Percentiles rank a stretch among this genome's conserved stretches.
Conservation (phyloP, 129 eudicot species). For the Logfia minima region DNA sequence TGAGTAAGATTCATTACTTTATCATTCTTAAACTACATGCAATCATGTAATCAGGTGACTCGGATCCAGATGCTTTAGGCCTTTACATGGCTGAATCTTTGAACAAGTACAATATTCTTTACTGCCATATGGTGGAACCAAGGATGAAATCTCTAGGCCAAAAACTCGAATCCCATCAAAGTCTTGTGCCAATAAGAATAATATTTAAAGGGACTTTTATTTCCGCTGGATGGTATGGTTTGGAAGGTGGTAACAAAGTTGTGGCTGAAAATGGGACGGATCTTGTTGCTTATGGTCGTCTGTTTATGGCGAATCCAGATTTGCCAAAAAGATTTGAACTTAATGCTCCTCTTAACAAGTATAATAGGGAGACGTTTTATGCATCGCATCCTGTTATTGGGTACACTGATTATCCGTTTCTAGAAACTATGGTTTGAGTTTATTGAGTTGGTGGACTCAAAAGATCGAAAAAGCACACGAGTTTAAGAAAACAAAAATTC, state of each 20-base stretch:
- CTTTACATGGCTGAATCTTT: conserved; percentile 37
- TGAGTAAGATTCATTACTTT: no score
- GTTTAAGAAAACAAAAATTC: no score
- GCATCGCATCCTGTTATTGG: conserved; percentile 9
- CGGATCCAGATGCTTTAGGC: conserved; percentile 39
- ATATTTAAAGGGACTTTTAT: background rate
- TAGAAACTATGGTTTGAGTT: background rate
- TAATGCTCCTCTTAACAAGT: conserved; percentile 22
- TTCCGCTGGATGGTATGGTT: background rate
- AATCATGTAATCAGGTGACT: conserved; percentile 40
- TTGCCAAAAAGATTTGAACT: conserved; percentile 24
- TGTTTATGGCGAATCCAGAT: conserved; percentile 31
- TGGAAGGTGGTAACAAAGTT: background rate
- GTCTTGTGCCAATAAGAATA: conserved; percentile 30
- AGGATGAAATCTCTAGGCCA: conserved; percentile 26
- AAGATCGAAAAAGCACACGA: no score
- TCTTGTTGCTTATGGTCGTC: conserved; percentile 34
- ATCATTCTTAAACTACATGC: conserved; percentile 30
- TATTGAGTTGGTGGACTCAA: no score
- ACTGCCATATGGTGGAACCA: conserved; percentile 40
- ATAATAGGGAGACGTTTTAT: conserved; percentile 26
- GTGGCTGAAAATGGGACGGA: background rate
- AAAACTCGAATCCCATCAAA: conserved; percentile 19
- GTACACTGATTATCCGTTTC: conserved; percentile 31
- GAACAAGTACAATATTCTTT: conserved; percentile 25